Evolutionary conservation across 2,329 filamentous ascomycete genomes (phyloP).

Genomic region (Blastomyces parvus): DNA sequence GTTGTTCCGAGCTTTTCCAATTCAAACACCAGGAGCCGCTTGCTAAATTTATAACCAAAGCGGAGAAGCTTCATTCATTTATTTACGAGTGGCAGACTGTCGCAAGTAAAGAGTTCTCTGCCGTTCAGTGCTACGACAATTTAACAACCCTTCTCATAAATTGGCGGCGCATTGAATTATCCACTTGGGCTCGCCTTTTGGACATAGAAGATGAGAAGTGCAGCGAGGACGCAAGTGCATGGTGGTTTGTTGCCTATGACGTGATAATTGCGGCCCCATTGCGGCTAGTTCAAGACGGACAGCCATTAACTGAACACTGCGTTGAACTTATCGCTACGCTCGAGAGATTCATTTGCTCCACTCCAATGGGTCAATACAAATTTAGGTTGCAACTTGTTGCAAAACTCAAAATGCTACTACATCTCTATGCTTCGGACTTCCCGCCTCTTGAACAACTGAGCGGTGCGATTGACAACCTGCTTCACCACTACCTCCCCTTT

Average conservation of each 20-base stretch:
- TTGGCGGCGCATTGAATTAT: slow-evolving; percentile 85
- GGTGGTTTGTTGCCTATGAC: slow-evolving; percentile 97
- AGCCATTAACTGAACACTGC: slow-evolving; percentile 55
- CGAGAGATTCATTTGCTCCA: slow-evolving; percentile 66
- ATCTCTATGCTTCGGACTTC: slow-evolving; percentile 51
- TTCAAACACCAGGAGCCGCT: slow-evolving; percentile 74
- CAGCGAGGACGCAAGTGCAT: slow-evolving; percentile 67
- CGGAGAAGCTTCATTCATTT: slow-evolving; percentile 76
- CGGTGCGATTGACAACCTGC: slow-evolving; percentile 63
- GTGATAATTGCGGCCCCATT: slow-evolving; percentile 69
- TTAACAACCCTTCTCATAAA: slow-evolving; percentile 71
- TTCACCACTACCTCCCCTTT: slow-evolving; percentile 65
- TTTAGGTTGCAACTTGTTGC: slow-evolving; percentile 61
- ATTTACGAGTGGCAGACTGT: slow-evolving; percentile 95
- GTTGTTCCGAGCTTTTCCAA: slow-evolving; percentile 64
- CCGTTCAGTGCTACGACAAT: slow-evolving; percentile 60
- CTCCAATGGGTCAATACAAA: slow-evolving; percentile 71
- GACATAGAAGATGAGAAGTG: slow-evolving; percentile 73
- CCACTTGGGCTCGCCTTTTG: slow-evolving; percentile 82
- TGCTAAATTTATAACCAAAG: slow-evolving; percentile 71
- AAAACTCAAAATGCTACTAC: slow-evolving; percentile 54
- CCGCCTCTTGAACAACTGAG: slow-evolving; percentile 50
- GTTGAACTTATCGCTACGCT: slow-evolving; percentile 64
- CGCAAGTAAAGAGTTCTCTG: slow-evolving; percentile 69
- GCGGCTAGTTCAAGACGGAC: slow-evolving; percentile 50